Conservation (phyloP, 2,329 filamentous ascomycete species). For the Verticillium isaacii region DNA sequence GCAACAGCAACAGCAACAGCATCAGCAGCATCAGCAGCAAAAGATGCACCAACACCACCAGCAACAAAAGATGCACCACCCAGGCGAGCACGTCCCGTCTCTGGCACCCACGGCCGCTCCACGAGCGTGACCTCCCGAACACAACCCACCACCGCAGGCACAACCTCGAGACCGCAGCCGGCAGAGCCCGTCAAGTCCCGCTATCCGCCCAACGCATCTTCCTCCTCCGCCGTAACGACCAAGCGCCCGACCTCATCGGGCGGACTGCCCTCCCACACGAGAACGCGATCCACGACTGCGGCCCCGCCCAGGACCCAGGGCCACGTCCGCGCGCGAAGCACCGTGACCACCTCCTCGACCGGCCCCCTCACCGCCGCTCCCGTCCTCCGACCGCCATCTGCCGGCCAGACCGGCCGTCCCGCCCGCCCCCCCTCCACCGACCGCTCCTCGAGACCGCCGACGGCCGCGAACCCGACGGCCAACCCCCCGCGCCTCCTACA, state of each 20-base stretch:
- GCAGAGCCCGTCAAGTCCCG: conserved; percentile 1
- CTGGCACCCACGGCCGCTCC: neutral
- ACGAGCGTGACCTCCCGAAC: neutral
- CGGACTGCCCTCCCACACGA: conserved; percentile 14
- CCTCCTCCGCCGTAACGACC: conserved; percentile 8
- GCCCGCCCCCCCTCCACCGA: neutral
- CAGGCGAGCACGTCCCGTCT: neutral
- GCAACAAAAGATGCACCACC: neutral
- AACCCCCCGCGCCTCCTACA: conserved; percentile 29
- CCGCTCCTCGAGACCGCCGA: neutral
- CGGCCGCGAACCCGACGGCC: neutral
- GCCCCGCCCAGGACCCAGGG: conserved; percentile 12
- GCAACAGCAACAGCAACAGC: conserved; percentile 9
- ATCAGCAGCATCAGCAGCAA: neutral
- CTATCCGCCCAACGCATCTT: conserved; percentile 4
- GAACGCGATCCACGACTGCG: conserved; percentile 4
- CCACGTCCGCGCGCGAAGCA: conserved; percentile 36
- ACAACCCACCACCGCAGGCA: conserved; percentile 5
- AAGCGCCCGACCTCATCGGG: conserved; percentile 21
- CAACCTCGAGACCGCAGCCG: conserved; percentile 3
- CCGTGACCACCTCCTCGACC: conserved; percentile 21
- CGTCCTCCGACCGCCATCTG: conserved; percentile 28
- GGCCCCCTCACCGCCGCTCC: conserved; percentile 22
- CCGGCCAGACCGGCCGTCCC: conserved; percentile 13
- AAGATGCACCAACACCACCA: neutral